Evolutionary conservation across 1,139 yeast genomes (phyloP).

Genomic region (Scheffersomyces cryptocercus): DNA sequence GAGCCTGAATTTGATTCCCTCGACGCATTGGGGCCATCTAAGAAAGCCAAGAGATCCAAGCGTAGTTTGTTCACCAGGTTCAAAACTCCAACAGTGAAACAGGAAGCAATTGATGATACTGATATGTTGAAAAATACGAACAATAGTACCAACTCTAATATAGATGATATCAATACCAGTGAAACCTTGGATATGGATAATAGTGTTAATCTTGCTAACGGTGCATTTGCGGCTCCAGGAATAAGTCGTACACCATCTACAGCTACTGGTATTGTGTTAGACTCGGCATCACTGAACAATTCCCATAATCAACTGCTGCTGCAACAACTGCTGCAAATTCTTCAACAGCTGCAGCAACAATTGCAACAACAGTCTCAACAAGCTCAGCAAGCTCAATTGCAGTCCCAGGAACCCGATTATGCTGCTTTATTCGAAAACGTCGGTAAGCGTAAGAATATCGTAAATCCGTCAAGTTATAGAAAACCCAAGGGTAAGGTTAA

Average conservation of each 20-base stretch:
- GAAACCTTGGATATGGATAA: conserved; percentile 17
- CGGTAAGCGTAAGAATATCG: conserved; percentile 42
- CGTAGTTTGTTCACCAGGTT: conserved; percentile 44
- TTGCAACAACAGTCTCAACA: conserved; percentile 5
- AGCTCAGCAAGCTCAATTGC: conserved; percentile 3
- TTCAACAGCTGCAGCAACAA: conserved; percentile 4
- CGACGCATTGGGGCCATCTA: conserved; percentile 14
- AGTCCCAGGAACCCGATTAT: conserved; percentile 38
- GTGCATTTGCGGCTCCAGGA: conserved; percentile 16
- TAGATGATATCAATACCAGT: conserved; percentile 1
- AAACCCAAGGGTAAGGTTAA: conserved; percentile 23
- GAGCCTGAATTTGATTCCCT: conserved; percentile 18
- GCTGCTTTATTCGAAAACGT: conserved; percentile 49
- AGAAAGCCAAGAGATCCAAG: conserved; percentile 34
- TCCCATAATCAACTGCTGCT: conserved; percentile 11
- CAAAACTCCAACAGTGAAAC: conserved; percentile 31
- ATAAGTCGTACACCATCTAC: conserved; percentile 27
- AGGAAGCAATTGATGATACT: conserved; percentile 14
- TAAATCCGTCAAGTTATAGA: conserved; percentile 22
- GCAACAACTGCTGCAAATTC: conserved; percentile 5
- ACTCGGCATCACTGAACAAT: conserved; percentile 11
- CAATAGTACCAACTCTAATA: conserved; percentile 7
- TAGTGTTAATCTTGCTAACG: conserved; percentile 9
- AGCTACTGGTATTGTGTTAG: conserved; percentile 16
- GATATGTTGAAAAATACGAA: conserved; percentile 2